Conservation (phyloP, 192 early-diverging fungal species). For the Obelidium mucronatum region DNA sequence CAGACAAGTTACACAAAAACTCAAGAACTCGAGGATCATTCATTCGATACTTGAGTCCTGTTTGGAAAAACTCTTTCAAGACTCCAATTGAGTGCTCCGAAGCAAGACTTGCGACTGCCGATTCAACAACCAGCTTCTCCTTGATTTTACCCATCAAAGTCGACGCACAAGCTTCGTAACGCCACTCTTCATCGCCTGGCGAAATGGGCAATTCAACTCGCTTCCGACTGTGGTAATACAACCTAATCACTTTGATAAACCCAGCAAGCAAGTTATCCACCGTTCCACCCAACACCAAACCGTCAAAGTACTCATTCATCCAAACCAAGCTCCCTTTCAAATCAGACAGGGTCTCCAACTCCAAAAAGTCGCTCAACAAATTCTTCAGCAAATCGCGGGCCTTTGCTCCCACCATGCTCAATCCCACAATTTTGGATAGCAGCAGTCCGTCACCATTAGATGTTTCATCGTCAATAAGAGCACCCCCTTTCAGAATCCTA, state of each 20-base stretch:
- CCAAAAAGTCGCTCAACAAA: conserved; percentile 1
- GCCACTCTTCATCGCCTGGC: background rate
- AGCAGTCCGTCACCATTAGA: no score
- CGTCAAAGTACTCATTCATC: conserved; percentile 18
- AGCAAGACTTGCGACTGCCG: no score
- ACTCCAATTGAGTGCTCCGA: no score
- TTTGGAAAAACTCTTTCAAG: conserved; percentile 32
- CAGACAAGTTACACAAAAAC: conserved; percentile 4
- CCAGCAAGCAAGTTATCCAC: background rate
- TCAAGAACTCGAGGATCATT: conserved; percentile 28
- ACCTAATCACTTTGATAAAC: background rate
- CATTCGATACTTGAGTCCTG: conserved; percentile 39
- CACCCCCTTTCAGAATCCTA: background rate
- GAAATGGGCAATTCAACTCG: conserved; percentile 18
- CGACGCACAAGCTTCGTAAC: conserved; percentile 1
- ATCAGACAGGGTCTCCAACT: background rate
- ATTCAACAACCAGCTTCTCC: background rate
- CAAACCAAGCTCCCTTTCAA: conserved; percentile 14
- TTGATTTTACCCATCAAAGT: conserved; percentile 26
- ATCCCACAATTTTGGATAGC: background rate
- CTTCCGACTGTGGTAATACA: conserved; percentile 16
- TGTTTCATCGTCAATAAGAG: background rate
- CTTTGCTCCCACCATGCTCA: background rate
- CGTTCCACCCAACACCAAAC: background rate
- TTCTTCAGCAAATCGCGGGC: background rate